Percentiles rank a stretch among this genome's conserved stretches.
phyloP scores from a whole-genome alignment of 1,284 basidiomycete genomes.

The Phylloporus gajari region DNA sequence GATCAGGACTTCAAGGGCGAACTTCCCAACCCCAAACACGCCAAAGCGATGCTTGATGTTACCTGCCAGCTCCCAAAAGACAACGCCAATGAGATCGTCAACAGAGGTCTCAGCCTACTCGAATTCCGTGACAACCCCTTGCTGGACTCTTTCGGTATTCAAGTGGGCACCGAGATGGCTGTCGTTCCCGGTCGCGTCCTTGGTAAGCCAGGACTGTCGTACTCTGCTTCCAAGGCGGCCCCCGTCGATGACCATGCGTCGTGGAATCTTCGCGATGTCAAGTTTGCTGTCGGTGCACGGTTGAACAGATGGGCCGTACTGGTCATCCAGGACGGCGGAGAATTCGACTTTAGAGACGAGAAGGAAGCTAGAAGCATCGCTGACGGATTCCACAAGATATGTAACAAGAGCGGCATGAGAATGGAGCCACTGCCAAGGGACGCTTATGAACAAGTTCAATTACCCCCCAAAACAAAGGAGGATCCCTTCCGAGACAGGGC shows the following conservation, averaged over 20 bases:
- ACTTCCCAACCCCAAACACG: slow-evolving; percentile 68
- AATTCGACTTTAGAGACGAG: slow-evolving; percentile 50
- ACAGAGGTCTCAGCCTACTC: slow-evolving; percentile 66
- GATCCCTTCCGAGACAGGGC: slow-evolving; percentile 25
- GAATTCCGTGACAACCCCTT: slow-evolving; percentile 65
- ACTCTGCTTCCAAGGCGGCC: slow-evolving; percentile 55
- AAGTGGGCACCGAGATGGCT: slow-evolving; percentile 72
- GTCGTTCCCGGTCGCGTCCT: slow-evolving; percentile 79
- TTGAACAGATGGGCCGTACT: slow-evolving; percentile 72
- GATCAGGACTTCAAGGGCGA: slow-evolving; percentile 78
- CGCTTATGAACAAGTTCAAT: slow-evolving; percentile 13
- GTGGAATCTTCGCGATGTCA: slow-evolving; percentile 75
- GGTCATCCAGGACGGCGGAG: slow-evolving; percentile 66
- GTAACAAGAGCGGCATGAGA: slow-evolving; percentile 68
- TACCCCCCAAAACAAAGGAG: slow-evolving; percentile 17
- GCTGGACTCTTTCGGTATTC: slow-evolving; percentile 65
- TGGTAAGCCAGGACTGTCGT: slow-evolving; percentile 65
- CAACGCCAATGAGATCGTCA: slow-evolving; percentile 69
- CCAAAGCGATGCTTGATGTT: slow-evolving; percentile 71
- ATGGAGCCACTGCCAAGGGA: slow-evolving; percentile 7
- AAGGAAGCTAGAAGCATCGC: slow-evolving; percentile 60
- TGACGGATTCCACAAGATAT: slow-evolving; percentile 65
- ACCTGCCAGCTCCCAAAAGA: slow-evolving; percentile 75
- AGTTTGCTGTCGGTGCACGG: slow-evolving; percentile 64
- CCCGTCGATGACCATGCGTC: slow-evolving; percentile 64